These are phyloP conservation scores for Sporothrix pseudoabietina DNA, from an alignment of 2,329 filamentous ascomycete genomes.

Conservation along the genomic window DNA sequence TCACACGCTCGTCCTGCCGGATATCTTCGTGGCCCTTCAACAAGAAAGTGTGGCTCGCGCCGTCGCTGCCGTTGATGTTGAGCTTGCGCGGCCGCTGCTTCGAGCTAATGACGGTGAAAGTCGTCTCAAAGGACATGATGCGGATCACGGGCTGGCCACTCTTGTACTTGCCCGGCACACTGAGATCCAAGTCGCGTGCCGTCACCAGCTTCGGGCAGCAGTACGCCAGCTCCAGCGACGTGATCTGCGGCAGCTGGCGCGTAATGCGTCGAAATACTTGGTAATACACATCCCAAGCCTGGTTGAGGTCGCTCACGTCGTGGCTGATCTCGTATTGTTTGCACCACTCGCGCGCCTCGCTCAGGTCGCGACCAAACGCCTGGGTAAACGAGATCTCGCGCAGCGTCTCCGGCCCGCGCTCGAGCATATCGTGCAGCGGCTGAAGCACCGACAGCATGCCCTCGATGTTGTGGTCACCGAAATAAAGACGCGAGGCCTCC, in stretches of 20 bases:
- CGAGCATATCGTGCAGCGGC: slow-evolving; percentile 87
- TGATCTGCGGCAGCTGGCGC: slow-evolving; percentile 88
- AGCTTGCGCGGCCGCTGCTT: slow-evolving; percentile 95
- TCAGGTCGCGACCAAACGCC: slow-evolving; percentile 91
- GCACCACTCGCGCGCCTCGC: slow-evolving; percentile 95
- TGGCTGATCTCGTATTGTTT: slow-evolving; percentile 85
- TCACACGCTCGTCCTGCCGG: slow-evolving; percentile 96
- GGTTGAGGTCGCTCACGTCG: slow-evolving; percentile 92
- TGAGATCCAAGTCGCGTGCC: slow-evolving; percentile 82
- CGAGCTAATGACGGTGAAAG: slow-evolving; percentile 89
- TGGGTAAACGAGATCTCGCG: slow-evolving; percentile 97
- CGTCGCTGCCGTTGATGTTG: slow-evolving; percentile 85
- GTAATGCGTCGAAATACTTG: slow-evolving; percentile 96
- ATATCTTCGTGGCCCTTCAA: slow-evolving; percentile 99
- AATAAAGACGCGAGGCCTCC: slow-evolving; percentile 94
- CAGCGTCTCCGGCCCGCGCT: slow-evolving; percentile 87
- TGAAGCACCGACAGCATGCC: slow-evolving; percentile 93
- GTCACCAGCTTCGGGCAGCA: slow-evolving; percentile 92
- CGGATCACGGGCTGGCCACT: slow-evolving; percentile 76
- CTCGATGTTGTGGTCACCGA: slow-evolving; percentile 95
- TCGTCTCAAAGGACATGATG: slow-evolving; percentile 87
- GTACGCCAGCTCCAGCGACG: slow-evolving; percentile 90
- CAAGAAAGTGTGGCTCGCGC: slow-evolving; percentile 80
- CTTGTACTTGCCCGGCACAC: slow-evolving; percentile 92
- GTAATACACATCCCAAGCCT: slow-evolving; percentile 99